Conservation (phyloP, 2,329 filamentous ascomycete genomes). For the Alternaria arborescens region DNA sequence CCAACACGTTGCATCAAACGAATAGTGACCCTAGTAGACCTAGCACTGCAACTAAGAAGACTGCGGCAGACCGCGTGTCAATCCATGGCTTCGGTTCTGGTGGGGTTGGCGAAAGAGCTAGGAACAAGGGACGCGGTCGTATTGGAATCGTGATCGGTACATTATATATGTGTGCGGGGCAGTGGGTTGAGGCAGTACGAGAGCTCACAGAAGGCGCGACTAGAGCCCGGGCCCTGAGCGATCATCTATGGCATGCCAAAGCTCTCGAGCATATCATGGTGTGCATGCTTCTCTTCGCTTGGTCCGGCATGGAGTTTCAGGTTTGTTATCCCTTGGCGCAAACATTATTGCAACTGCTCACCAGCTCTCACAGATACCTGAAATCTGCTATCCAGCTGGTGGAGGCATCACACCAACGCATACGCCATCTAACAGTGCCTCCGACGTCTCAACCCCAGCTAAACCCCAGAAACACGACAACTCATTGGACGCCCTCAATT, state of each 20-base stretch:
- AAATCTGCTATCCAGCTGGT: slow-evolving; percentile 60
- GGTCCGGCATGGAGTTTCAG: slow-evolving; percentile 83
- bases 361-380: slow-evolving; percentile 59
- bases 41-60: slow-evolving; percentile 61
- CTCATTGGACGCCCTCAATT: slow-evolving; percentile 59
- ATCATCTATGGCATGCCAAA: slow-evolving; percentile 98
- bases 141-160: slow-evolving; percentile 82
- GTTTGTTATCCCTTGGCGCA: slow-evolving; percentile 54
- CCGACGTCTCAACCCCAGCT: slow-evolving; percentile 52
- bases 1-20: slow-evolving; percentile 54
- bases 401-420: slow-evolving; percentile 54
- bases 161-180: slow-evolving; percentile 85
- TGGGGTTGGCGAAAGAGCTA: slow-evolving; percentile 77
- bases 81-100: slow-evolving; percentile 70
- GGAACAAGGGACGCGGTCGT: slow-evolving; percentile 82
- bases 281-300: slow-evolving; percentile 82
- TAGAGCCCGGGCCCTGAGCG: slow-evolving; percentile 79
- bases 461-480: slow-evolving; percentile 53
- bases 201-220: slow-evolving; percentile 83
- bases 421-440: slow-evolving; percentile 50
- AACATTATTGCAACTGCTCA: neutral
- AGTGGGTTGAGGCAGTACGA: slow-evolving; percentile 87
- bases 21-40: slow-evolving; percentile 37
- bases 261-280: slow-evolving; percentile 87
- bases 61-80: slow-evolving; percentile 68